Evolutionary conservation across 129 eudicot species (phyloP), one percentile per base, ranked within the genome.

Genomic region (Pittosporum tobira): DNA sequence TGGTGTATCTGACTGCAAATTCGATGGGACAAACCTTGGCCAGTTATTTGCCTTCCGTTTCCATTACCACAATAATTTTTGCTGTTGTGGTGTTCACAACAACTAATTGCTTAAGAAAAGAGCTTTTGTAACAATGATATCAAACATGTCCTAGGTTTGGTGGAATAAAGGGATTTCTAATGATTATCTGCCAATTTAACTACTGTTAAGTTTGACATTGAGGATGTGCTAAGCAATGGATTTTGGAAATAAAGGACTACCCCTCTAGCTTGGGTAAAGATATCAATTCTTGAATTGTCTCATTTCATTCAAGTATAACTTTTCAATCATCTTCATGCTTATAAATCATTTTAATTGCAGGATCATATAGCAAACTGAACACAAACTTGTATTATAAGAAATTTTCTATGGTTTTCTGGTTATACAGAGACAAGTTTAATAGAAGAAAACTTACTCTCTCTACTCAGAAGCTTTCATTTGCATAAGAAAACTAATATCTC

Each of bases 41-140:
- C 88, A 84, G 69, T 71, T 84, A 9, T 84, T 84, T 70, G 94
- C 94, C 25, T 84, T 81, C 61, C 94, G 88, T 14, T 84, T 77
- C 69, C 94, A 84, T 62, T 84, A 75, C 55, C 88, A 77, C 65
- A 66, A 77, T 23, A 48, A 78, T 13, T 84, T 81, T 61, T 81
- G 88, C 18, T 81, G 94, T 47, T 84, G 94, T 34, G 77, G 77
- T 40, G 70, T 40, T 63, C 27, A 72, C 73, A 84, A 84, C 23
- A 47, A 36, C 22, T 75, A 52, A 75, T 30, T 40, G 12, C 55
- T 20, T 19, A 43, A 19, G 63, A 19, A 38, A 18, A n/a, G 27
- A 54, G 47, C 71, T 44, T 54, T 53, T 27, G 15, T 52, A 40
- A 25, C 20, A 23, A 19, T 7, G 10, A 16, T 31, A 37, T 3